Base-by-base conservation (phyloP, 257 asterid genomes). In the Jacaranda mimosifolia region DNA sequence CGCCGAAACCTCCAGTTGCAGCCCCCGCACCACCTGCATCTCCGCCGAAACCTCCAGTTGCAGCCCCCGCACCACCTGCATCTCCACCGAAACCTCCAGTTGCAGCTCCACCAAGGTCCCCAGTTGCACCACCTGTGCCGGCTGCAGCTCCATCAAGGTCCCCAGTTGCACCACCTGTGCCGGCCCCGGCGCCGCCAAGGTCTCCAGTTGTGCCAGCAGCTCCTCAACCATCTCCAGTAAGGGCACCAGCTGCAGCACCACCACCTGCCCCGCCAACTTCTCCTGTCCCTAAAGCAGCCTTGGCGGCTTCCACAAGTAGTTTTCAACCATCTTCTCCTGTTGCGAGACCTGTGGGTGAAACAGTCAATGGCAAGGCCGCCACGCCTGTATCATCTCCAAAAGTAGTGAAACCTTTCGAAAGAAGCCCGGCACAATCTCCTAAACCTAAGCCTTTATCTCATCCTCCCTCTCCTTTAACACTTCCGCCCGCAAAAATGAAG, bases 391-490 rank as follows among this genome's bases (percentile, higher is more conserved):
- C 80, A n/a, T 73, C 88, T 72, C 85, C 89, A 3, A 81, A 65
- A 68, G 59, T 4, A 3, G 75, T 45, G 57, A 77, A 81, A 21
- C 75, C 82, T 6, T 7, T 62, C 18, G 80, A 49, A 4, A 71
- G 63, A 64, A 17, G 59, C 1, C 81, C 87, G 12, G 72, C 80
- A 2, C 79, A 68, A 42, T 63, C 87, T 62, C 80, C 86, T 0
- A 71, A 57, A 48, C 38, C 9, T 0, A 85, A 75, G 62, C 43
- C 80, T 4, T 51, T 74, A 18, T 65, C 83, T 40, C 82, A 32
- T 63, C 88, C 88, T 12, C 92, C 90, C 21, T 88, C 95, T 60
- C 95, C 86, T 6, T 55, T 84, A 8, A 73, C 77, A 38, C 84
- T 85, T 5, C 86, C 88, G 2, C 86, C 88, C 3, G 42, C 84